Percentiles rank a stretch among this genome's conserved stretches.
These are phyloP conservation scores for Datisca glomerata DNA, from an alignment of 306 rosid genomes.

Conservation along the genomic window DNA sequence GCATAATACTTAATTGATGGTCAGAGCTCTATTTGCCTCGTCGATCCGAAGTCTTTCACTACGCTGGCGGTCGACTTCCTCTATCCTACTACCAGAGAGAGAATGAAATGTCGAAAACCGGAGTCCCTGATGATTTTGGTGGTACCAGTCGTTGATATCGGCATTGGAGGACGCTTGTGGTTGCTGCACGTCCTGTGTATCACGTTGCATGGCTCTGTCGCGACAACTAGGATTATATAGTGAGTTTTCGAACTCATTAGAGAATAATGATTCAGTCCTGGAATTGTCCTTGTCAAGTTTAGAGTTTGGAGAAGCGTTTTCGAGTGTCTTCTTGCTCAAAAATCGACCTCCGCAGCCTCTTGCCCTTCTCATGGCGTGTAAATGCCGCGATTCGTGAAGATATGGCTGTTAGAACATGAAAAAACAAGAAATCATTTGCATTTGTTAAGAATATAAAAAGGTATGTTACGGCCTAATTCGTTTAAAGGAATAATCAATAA, in stretches of 20 bases:
- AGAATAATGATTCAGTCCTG: too few relatives aligned
- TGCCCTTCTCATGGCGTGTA: slow-evolving; percentile 40
- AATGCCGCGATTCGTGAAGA: slow-evolving; percentile 41
- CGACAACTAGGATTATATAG: too few relatives aligned
- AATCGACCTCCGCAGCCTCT: slow-evolving; percentile 41
- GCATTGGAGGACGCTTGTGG: background rate
- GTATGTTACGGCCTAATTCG: background rate
- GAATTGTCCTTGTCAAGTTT: background rate
- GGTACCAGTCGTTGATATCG: background rate
- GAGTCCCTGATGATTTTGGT: too few relatives aligned
- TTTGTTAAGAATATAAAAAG: background rate
- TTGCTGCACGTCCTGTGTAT: background rate
- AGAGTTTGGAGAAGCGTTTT: background rate
- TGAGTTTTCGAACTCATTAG: too few relatives aligned
- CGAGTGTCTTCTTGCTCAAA: slow-evolving; percentile 15
- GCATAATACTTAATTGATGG: too few relatives aligned
- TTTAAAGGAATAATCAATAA: background rate
- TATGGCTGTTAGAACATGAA: slow-evolving; percentile 21
- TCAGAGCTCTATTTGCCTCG: too few relatives aligned
- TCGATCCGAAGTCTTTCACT: too few relatives aligned
- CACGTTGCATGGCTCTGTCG: too few relatives aligned
- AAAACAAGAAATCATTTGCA: background rate
- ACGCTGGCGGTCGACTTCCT: too few relatives aligned
- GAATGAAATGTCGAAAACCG: too few relatives aligned
- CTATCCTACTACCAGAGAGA: too few relatives aligned